Percentiles rank a stretch among this genome's conserved stretches.
Evolutionary conservation across 2,329 filamentous ascomycete species (phyloP).

Genomic region (Ophiosphaerella herpotricha): DNA sequence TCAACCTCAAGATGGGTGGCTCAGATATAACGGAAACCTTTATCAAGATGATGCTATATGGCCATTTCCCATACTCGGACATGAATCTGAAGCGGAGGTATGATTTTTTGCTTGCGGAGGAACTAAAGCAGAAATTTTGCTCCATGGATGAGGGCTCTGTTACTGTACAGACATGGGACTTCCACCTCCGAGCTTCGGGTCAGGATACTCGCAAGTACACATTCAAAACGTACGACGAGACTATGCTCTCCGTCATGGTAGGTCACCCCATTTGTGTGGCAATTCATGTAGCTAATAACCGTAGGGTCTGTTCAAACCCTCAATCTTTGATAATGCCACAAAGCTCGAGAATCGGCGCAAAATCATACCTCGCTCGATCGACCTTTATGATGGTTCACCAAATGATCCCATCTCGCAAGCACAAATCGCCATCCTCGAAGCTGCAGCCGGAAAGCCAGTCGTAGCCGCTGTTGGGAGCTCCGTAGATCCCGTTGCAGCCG

Average conservation of each 20-base stretch:
- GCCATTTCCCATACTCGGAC: conserved; percentile 92
- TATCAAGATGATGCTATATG: conserved; percentile 96
- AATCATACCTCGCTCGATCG: conserved; percentile 84
- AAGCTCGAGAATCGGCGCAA: conserved; percentile 82
- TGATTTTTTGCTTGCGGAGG: conserved; percentile 91
- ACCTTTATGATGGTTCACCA: conserved; percentile 89
- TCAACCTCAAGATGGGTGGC: conserved; percentile 94
- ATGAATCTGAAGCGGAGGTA: conserved; percentile 90
- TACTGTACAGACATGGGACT: conserved; percentile 84
- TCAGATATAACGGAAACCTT: conserved; percentile 93
- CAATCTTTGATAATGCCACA: conserved; percentile 78
- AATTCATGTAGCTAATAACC: conserved; percentile 9
- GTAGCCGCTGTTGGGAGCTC: conserved; percentile 33
- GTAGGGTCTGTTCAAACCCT: conserved; percentile 82
- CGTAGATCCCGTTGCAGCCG: conserved; percentile 47
- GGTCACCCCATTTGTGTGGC: conserved; percentile 11
- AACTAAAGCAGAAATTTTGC: conserved; percentile 91
- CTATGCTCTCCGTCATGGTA: conserved; percentile 85
- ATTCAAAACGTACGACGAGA: conserved; percentile 97
- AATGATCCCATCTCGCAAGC: conserved; percentile 89
- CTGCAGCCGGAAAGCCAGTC: conserved; percentile 49
- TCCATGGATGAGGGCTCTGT: conserved; percentile 90
- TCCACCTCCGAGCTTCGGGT: conserved; percentile 85
- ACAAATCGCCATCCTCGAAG: conserved; percentile 69
- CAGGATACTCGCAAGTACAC: conserved; percentile 90